A percentile compares a stretch with the other conserved stretches of the same genome.
Evolutionary conservation across 257 asterid species (phyloP).

Genomic region (Plantago ovata): DNA sequence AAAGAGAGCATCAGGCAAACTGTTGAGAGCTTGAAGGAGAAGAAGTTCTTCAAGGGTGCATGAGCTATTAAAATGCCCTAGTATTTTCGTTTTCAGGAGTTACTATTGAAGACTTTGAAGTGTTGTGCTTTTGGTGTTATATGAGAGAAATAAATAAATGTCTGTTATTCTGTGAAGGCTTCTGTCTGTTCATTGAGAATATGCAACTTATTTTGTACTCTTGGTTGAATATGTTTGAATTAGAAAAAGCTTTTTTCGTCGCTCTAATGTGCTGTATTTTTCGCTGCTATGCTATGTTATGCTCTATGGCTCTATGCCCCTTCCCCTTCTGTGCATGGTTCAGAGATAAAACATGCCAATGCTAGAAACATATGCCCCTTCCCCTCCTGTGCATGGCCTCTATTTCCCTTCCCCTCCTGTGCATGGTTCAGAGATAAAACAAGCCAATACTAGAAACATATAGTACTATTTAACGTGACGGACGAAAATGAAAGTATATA

Average conservation of each 20-base stretch:
- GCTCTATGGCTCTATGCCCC: too few species aligned
- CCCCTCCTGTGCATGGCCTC: too few species aligned
- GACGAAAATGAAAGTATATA: too few species aligned
- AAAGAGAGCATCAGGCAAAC: conserved; percentile 16
- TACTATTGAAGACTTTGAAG: too few species aligned
- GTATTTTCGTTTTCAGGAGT: not conserved
- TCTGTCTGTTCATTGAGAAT: not conserved
- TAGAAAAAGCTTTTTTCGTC: not conserved
- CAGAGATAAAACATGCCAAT: too few species aligned
- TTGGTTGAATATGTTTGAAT: not conserved
- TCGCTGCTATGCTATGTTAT: too few species aligned
- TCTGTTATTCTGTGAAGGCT: not conserved
- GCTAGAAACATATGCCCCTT: too few species aligned
- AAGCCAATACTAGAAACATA: too few species aligned
- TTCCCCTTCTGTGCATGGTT: too few species aligned
- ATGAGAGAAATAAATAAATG: conserved; percentile 2
- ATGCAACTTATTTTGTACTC: not conserved
- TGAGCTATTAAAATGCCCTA: not conserved
- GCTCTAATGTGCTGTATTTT: not conserved
- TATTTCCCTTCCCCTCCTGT: too few species aligned
- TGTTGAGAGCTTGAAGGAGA: conserved; percentile 17
- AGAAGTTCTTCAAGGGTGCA: conserved; percentile 3
- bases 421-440: too few species aligned
- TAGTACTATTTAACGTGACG: too few species aligned
- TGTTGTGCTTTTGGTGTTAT: not conserved